These are phyloP conservation scores for Tranzscheliella williamsii DNA, from an alignment of 1,284 basidiomycete genomes.

Conservation along the genomic window DNA sequence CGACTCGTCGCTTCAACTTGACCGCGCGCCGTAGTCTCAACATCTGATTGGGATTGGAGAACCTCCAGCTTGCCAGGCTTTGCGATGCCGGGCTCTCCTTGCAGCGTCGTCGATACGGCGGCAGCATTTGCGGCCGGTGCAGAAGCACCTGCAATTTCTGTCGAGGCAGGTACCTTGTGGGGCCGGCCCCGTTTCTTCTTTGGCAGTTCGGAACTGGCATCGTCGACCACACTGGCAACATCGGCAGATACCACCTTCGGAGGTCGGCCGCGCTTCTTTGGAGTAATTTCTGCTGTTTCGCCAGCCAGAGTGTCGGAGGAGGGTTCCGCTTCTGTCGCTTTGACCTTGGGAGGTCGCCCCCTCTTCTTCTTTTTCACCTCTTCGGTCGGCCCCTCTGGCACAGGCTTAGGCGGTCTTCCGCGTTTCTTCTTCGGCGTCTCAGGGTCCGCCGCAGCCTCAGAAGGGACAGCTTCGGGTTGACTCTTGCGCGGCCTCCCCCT, in stretches of 20 bases:
- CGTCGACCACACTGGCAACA: slow-evolving; percentile 1
- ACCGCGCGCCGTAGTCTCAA: too few relatives aligned
- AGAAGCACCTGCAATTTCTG: too few relatives aligned
- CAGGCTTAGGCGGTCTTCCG: slow-evolving; percentile 1
- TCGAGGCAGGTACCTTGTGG: too few relatives aligned
- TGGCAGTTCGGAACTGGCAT: slow-evolving; percentile 11
- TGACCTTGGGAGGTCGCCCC: slow-evolving; percentile 25
- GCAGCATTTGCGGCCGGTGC: too few relatives aligned
- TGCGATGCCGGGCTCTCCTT: too few relatives aligned
- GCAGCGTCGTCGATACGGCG: too few relatives aligned
- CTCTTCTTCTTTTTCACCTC: slow-evolving; percentile 38
- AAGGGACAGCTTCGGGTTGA: not conserved
- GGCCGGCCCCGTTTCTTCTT: slow-evolving; percentile 37
- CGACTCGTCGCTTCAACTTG: too few relatives aligned
- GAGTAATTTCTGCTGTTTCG: not conserved
- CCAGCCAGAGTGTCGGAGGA: not conserved
- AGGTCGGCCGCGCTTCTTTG: slow-evolving; percentile 3
- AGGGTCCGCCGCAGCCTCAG: not conserved
- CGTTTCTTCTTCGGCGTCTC: slow-evolving; percentile 3
- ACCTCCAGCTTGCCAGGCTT: too few relatives aligned
- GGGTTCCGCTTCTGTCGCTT: too few relatives aligned
- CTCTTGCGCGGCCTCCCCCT: not conserved
- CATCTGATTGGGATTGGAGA: too few relatives aligned
- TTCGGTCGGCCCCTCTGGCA: too few relatives aligned
- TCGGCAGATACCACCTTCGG: not conserved